These are phyloP conservation scores for Coemansia sp. DNA, from an alignment of 192 early-diverging fungal genomes.

Conservation along the genomic window DNA sequence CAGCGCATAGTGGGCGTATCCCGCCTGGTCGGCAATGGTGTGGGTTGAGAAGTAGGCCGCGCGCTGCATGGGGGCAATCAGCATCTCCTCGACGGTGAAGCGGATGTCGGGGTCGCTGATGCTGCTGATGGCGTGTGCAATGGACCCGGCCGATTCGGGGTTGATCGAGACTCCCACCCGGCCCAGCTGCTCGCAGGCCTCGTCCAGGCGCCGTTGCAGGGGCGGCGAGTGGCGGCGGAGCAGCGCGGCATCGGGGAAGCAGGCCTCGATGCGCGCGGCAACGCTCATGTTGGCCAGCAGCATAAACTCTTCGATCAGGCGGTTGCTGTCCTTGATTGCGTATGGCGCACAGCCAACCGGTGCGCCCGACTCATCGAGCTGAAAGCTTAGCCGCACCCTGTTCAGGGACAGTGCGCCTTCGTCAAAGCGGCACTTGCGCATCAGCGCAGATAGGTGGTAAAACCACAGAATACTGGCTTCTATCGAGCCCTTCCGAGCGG, in stretches of 20 bases:
- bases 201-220: constrained; percentile 20
- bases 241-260: constrained; percentile 72
- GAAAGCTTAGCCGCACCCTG: constrained; percentile 88
- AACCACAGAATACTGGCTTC: constrained; percentile 49
- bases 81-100: constrained; percentile 37
- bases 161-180: constrained; percentile 55
- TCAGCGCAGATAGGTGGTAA: constrained; percentile 49
- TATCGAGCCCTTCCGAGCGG: constrained; percentile 33
- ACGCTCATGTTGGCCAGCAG: constrained; percentile 88
- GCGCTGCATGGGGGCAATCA: constrained; percentile 78
- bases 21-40: constrained; percentile 51
- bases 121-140: constrained; percentile 57
- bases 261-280: constrained; percentile 72
- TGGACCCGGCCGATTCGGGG: constrained; percentile 46
- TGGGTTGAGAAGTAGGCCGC: constrained; percentile 97
- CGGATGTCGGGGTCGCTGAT: constrained; percentile 18
- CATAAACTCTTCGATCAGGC: constrained; percentile 95
- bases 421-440: constrained; percentile 62
- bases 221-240: constrained; percentile 70
- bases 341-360: constrained; percentile 68
- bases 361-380: constrained; percentile 79
- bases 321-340: constrained; percentile 70
- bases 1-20: constrained; percentile 87
- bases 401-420: constrained; percentile 85
- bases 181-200: constrained; percentile 38